A percentile compares a stretch with the other conserved stretches of the same genome.
phyloP scores from a whole-genome alignment of 2,329 filamentous ascomycete species.

The Xylaria sp. region DNA sequence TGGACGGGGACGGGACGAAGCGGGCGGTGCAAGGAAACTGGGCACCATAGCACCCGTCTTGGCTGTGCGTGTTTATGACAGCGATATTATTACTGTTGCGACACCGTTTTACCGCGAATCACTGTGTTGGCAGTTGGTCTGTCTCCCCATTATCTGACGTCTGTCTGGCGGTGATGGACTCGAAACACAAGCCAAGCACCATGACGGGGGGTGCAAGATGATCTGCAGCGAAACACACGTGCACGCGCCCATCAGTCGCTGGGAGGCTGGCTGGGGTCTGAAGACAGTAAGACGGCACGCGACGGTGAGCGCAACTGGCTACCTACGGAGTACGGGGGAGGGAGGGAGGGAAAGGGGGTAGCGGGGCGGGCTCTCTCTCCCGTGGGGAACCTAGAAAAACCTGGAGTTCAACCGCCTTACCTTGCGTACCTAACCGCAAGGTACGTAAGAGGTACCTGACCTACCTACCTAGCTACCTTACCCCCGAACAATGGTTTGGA shows the following conservation, averaged over 20 bases:
- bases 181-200: no score
- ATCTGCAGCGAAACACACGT: no score
- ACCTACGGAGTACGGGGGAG: no score
- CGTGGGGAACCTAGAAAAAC: conserved; percentile 31
- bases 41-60: conserved; percentile 28
- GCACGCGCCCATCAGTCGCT: no score
- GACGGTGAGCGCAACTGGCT: conserved; percentile 23
- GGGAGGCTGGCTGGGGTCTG: conserved; percentile 7
- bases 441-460: no score
- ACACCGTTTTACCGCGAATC: no score
- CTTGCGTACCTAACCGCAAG: conserved; percentile 8
- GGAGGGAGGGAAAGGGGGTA: no score
- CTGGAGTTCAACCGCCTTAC: conserved; percentile 8
- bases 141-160: no score
- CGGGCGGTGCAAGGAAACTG: conserved; percentile 15
- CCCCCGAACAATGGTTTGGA: conserved; percentile 12
- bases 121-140: no score
- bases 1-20: conserved; percentile 24
- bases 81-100: no score
- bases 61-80: conserved; percentile 16
- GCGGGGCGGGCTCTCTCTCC: conserved; percentile 10
- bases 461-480: neutral
- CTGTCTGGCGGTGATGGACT: neutral
- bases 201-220: no score
- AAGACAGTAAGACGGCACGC: conserved; percentile 28